A percentile compares a stretch with the other conserved stretches of the same genome.
Conservation (phyloP, 192 early-diverging fungal species). For the Allomyces arbusculus region DNA sequence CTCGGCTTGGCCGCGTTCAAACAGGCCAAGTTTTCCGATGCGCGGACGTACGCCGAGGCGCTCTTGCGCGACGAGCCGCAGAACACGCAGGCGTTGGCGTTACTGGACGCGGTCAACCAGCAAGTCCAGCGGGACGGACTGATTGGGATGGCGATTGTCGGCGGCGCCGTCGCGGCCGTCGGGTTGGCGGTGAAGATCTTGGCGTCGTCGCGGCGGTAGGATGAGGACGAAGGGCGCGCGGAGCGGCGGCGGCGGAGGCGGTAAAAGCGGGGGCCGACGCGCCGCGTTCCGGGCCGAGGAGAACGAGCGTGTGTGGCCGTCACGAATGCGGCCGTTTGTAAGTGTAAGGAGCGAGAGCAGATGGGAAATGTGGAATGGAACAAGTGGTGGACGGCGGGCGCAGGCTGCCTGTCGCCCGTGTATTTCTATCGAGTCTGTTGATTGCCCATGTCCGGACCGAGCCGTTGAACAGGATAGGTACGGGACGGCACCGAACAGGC, state of each 20-base stretch:
- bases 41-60: constrained; percentile 1
- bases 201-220: not conserved
- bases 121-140: constrained; percentile 4
- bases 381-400: not conserved
- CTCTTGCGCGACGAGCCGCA: constrained; percentile 1
- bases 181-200: not conserved
- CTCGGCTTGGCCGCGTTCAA: constrained; percentile 4
- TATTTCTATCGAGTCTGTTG: too few species aligned
- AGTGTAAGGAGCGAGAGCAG: not conserved
- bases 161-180: constrained; percentile 4
- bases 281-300: not conserved
- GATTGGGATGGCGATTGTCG: constrained; percentile 7
- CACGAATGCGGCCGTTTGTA: not conserved
- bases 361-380: not conserved
- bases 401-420: not conserved
- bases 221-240: too few species aligned
- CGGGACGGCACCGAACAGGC: too few species aligned
- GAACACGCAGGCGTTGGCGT: constrained; percentile 1
- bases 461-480: too few species aligned
- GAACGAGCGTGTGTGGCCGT: not conserved
- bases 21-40: constrained; percentile 5
- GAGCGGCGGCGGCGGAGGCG: too few species aligned
- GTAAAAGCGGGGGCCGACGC: not conserved
- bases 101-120: constrained; percentile 3
- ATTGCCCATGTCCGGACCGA: too few species aligned